Percentiles rank a stretch among this genome's conserved stretches.
These are phyloP conservation scores for Russula lepida DNA, from an alignment of 768 basidiomycete species.

Conservation along the genomic window DNA sequence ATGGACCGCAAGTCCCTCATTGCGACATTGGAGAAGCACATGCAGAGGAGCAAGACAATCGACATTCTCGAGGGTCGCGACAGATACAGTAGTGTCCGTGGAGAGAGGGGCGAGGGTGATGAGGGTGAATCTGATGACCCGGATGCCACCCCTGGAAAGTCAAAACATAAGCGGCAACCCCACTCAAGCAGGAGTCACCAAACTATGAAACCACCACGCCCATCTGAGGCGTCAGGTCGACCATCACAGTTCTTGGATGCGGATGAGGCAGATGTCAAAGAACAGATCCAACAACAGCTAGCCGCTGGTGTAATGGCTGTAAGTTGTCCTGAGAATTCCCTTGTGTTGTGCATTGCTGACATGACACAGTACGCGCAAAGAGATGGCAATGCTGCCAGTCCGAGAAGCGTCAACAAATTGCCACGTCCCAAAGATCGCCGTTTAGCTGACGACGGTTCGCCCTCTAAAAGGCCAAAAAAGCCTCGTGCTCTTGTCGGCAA, in stretches of 20 bases:
- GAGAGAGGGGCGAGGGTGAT: conserved; percentile 30
- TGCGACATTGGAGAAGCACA: conserved; percentile 68
- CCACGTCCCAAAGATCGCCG: conserved; percentile 46
- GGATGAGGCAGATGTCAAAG: conserved; percentile 71
- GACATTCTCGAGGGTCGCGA: conserved; percentile 73
- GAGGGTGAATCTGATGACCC: conserved; percentile 41
- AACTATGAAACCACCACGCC: conserved; percentile 28
- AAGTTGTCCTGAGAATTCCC: conserved; percentile 23
- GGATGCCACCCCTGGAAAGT: conserved; percentile 52
- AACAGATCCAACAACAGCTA: conserved; percentile 81
- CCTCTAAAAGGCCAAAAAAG: conserved; percentile 33
- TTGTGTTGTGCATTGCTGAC: neutral
- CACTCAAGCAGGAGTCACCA: conserved; percentile 29
- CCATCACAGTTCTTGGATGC: conserved; percentile 87
- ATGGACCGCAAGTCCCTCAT: conserved; percentile 82
- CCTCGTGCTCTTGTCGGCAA: conserved; percentile 35
- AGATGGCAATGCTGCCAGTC: conserved; percentile 50
- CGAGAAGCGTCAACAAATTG: conserved; percentile 61
- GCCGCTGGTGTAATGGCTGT: conserved; percentile 68
- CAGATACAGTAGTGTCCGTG: conserved; percentile 24
- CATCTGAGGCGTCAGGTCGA: conserved; percentile 40
- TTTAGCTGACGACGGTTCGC: conserved; percentile 31
- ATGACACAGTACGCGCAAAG: conserved; percentile 47
- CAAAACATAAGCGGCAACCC: conserved; percentile 34
- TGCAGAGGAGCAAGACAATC: conserved; percentile 79